Evolutionary conservation across 257 asterid species (phyloP), one percentile per base, ranked within the genome.

Genomic region (Solanum ahanhuiri): DNA sequence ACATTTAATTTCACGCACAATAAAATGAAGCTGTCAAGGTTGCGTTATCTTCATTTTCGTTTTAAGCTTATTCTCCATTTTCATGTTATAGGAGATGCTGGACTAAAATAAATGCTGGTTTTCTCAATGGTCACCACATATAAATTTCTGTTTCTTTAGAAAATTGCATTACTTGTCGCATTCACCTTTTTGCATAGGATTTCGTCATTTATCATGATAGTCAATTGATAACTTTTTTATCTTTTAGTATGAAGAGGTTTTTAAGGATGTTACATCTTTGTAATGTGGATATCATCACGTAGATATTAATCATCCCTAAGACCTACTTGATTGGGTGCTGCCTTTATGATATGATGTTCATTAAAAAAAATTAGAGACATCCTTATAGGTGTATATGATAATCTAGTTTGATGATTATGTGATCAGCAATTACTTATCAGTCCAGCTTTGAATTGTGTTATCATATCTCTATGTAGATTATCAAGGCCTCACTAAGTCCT

Each of bases 401-500:
- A 41, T 41, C 45, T 9, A 41, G 45, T 41, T 0, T 41, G 45
- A 41, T 41, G 45, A 41, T 41, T 41, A 41, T 9, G 12, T 41
- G 45, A 41, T 41, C 45, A 41, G 1, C 45, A 41, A 41, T 41
- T 2, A 9, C 45, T 41, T 41, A 41, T 41, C 45, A 2, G 45
- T 41, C 45, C 45, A 41, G 4, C 45, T 41, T 41, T 41, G 12
- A 41, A 41, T 9, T 41, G 10, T 41, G 4, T 41, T 41, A 9
- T 41, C 45, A 76, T 88, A 20, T 87, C 30, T 76, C 69, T 88
- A 72, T 91, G 91, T 95, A 96, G 99, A 96, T 93, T 96, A 96
- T 95, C 98, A 94, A 93, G 99, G 98, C 84, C 96, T 96, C 86
- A 94, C 98, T 25, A 92, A 31, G 92, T 92, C 98, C 85, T 96